Base-by-base conservation (phyloP, 257 asterid species). In the Nicotiana attenuata region DNA sequence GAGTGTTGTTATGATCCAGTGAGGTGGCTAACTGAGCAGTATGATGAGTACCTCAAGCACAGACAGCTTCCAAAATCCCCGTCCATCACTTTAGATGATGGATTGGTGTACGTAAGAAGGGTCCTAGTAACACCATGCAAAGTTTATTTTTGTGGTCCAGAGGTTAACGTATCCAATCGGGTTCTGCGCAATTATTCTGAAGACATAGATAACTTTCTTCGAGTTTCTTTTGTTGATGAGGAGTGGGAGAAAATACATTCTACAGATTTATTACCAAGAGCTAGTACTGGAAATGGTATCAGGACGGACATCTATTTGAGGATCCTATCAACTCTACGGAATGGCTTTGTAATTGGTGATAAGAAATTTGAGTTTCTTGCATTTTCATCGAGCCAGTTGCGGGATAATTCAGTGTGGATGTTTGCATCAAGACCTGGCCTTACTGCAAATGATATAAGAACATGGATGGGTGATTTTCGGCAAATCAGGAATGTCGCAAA, bases 351-450 rank as follows among this genome's bases (percentile, higher is more conserved):
- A 60, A 96, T 96, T 83, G 99, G 99, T 26, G 67, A 90, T 75
- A 90, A 90, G 85, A 90, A 66, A 69, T 94, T 94, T 28, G 95
- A 96, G 2, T 96, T 96, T 88, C 97, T 96, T 64, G 98, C 99
- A 7, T 96, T 94, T 84, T 96, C 98, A 19, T 92, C 98, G 1
- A 96, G 99, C 85, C 98, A 96, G 85, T 80, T 96, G 85, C 86
- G 95, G 64, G 99, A 96, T 3, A 92, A 92, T 81, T 92, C 98
- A 22, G 87, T 86, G 17, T 96, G 99, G 99, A 96, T 96, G 99
- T 94, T 96, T 89, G 93, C 99, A 55, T 85, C 97, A 19, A 88
- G 88, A 38, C 29, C 55, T 59, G 85, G 78, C 50, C 81, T 86
- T 35, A 66, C 85, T 80, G 94, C 96, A 53, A 87, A 90, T 83